Base-by-base conservation (phyloP, 2,329 filamentous ascomycete genomes). In the Zopfia rhizophila region DNA sequence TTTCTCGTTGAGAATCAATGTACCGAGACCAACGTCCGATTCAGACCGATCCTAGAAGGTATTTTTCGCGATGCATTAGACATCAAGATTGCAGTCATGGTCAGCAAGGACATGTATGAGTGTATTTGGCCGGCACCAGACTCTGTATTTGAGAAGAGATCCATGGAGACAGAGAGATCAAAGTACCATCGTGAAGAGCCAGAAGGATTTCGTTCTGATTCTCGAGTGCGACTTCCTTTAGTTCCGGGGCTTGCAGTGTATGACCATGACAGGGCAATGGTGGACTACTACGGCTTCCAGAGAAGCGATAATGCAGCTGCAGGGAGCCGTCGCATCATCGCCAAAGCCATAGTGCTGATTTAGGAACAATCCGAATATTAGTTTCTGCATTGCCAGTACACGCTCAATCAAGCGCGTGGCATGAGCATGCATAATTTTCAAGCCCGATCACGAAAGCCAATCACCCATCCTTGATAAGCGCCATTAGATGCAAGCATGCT, bases 281-380 rank as follows among this genome's bases (percentile, higher is more conserved):
- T 41, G 23, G 27, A 11, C 8, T 41, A 41, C n/a, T 12, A 24
- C 7, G 27, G 27, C 14, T 41, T 41, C n/a, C n/a, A n/a, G n/a
- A n/a, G n/a, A n/a, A n/a, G n/a, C n/a, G 38, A n/a, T 19, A 14
- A 22, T 14, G 18, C 6, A 3, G 27, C 7, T n/a, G 10, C 13
- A 21, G 6, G 6, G 17, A 8, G 14, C 4, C 7, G 5, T 17
- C 17, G 7, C 14, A 3, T 32, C 8, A 23, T 11, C 14, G 5
- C 27, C n/a, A n/a, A n/a, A n/a, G n/a, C n/a, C n/a, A n/a, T n/a
- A n/a, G n/a, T n/a, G n/a, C n/a, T n/a, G n/a, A n/a, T n/a, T n/a
- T n/a, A n/a, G n/a, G n/a, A n/a, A n/a, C n/a, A n/a, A n/a, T n/a
- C n/a, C n/a, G n/a, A n/a, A n/a, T n/a, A n/a, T n/a, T n/a, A n/a